Conservation (phyloP, 352 stramenopile genomes). For the Phytophthora sp. region DNA sequence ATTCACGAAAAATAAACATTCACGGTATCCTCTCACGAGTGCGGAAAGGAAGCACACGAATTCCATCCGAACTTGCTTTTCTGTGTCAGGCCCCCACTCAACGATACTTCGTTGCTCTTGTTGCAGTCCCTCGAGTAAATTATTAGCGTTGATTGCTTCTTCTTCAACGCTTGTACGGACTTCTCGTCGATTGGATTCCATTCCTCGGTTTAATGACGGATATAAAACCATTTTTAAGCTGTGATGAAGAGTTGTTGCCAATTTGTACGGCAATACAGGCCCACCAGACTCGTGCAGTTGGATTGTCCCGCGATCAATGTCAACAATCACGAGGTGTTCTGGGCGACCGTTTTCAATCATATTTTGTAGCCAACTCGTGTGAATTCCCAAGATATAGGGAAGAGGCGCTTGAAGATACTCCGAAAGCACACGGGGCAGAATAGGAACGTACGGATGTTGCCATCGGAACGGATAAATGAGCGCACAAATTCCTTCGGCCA, state of each 20-base stretch:
- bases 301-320: slow-evolving; percentile 75
- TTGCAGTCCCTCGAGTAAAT: slow-evolving; percentile 6
- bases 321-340: slow-evolving; percentile 84
- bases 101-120: slow-evolving; percentile 19
- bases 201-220: slow-evolving; percentile 38
- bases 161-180: slow-evolving; percentile 7
- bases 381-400: slow-evolving; percentile 83
- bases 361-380: slow-evolving; percentile 69
- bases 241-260: slow-evolving; percentile 53
- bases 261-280: slow-evolving; percentile 59
- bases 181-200: slow-evolving; percentile 10
- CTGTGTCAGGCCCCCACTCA: slow-evolving; percentile 42
- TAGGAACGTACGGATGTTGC: slow-evolving; percentile 87
- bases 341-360: slow-evolving; percentile 73
- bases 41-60: slow-evolving; percentile 78
- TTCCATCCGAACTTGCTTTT: slow-evolving; percentile 73
- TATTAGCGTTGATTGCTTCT: slow-evolving; percentile 1
- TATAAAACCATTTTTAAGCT: slow-evolving; percentile 66
- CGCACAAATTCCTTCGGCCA: slow-evolving; percentile 75
- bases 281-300: slow-evolving; percentile 58
- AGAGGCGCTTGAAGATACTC: slow-evolving; percentile 87
- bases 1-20: slow-evolving; percentile 89
- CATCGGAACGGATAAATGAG: slow-evolving; percentile 88
- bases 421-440: slow-evolving; percentile 77
- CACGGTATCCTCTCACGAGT: slow-evolving; percentile 78